Evolutionary conservation across 2,329 filamentous ascomycete species (phyloP), one percentile per base, ranked within the genome.

Genomic region (Colletotrichum neosansevieriae): DNA sequence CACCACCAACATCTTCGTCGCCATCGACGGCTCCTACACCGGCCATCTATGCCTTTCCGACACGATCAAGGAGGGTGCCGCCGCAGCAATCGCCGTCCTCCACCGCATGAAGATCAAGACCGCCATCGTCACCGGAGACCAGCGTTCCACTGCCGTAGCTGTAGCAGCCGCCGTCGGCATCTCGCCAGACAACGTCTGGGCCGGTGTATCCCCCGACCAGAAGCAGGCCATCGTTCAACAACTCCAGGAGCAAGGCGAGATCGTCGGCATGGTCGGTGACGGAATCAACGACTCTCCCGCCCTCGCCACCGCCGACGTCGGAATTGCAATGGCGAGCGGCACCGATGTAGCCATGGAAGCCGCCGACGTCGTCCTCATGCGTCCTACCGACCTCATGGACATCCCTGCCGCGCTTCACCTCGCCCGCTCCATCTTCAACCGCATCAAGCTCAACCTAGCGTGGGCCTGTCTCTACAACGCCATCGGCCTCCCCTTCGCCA

Each of bases 261-360:
- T 92, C 57, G 93, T 98, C 29, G 96, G 93, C 73, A 99, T 99
- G 96, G 94, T 98, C 13, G 94, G 96, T 59, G 96, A 99, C 78
- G 96, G 96, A 47, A 98, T 99, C 86, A 99, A 99, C 80, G 96
- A 99, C 82, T 97, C 94, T 0, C 96, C 96, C 0, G 96, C 96
- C 0, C 88, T 99, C 11, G 96, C 94, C 0, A 97, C 94, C 0
- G 94, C 96, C 11, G 91, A 97, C 73, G 90, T 98, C 32, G 96
- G 96, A 71, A 97, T 99, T 73, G 94, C 94, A 66, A 93, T 99
- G 79, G 88, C 93, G 5, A 94, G 91, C 7, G 96, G 96, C 64
- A 98, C 96, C 0, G 96, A 98, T 77, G 95, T 99, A 1, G 96
- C 96, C 57, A 97, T 99, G 89, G 96, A 98, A 81, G 96, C 96